A percentile compares a stretch with the other conserved stretches of the same genome.
Conservation (phyloP, 495 filamentous ascomycete genomes). For the Xylaria flabelliformis region DNA sequence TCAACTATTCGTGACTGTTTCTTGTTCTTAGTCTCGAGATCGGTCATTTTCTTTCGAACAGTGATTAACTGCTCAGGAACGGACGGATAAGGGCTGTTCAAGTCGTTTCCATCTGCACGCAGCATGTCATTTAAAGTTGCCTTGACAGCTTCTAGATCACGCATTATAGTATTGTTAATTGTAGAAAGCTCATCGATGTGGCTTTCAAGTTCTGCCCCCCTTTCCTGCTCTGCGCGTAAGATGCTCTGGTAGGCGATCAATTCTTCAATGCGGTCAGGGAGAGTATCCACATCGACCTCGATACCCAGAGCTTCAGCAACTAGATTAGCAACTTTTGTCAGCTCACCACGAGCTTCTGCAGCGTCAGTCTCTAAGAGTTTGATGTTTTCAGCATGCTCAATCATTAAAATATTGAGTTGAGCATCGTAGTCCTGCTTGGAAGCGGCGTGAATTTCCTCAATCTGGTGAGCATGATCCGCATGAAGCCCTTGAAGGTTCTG, state of each 20-base stretch:
- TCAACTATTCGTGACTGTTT: slow-evolving; percentile 91
- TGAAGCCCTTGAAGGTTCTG: slow-evolving; percentile 53
- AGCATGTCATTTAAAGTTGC: slow-evolving; percentile 53
- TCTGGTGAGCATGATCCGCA: slow-evolving; percentile 50
- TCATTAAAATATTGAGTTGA: slow-evolving; percentile 51
- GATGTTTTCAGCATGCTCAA: slow-evolving; percentile 66
- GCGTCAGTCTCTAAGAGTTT: slow-evolving; percentile 71
- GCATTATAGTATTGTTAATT: slow-evolving; percentile 62
- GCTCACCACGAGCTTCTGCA: slow-evolving; percentile 69
- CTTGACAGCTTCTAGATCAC: slow-evolving; percentile 60
- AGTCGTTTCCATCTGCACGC: slow-evolving; percentile 41
- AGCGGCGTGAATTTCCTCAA: slow-evolving; percentile 55
- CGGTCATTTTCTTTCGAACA: slow-evolving; percentile 73
- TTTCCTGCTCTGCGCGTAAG: slow-evolving; percentile 62
- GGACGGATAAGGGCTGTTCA: slow-evolving; percentile 62
- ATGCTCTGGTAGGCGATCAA: slow-evolving; percentile 56
- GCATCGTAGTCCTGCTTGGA: slow-evolving; percentile 50
- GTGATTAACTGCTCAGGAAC: slow-evolving; percentile 73
- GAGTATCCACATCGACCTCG: slow-evolving; percentile 61
- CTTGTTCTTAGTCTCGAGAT: slow-evolving; percentile 67
- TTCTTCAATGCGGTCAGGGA: slow-evolving; percentile 60
- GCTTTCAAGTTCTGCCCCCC: slow-evolving; percentile 56
- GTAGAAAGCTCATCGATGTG: slow-evolving; percentile 55
- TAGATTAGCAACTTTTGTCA: slow-evolving; percentile 66
- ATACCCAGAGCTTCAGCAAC: slow-evolving; percentile 60